A percentile compares a stretch with the other conserved stretches of the same genome.
Evolutionary conservation across 768 basidiomycete genomes (phyloP).

Genomic region (Termitomyces sp.): DNA sequence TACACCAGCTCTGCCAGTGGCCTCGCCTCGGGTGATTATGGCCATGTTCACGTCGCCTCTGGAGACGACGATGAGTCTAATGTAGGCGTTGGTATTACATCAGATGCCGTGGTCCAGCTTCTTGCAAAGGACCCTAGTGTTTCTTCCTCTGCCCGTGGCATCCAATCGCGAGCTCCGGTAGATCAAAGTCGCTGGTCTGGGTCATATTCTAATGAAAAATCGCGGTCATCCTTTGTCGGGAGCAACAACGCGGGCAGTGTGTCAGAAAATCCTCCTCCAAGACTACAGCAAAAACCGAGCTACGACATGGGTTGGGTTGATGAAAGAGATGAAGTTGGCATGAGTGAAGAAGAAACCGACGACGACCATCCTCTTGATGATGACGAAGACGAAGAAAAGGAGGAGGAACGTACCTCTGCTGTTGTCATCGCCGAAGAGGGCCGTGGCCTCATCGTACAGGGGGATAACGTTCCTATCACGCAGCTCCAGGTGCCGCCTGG

Average conservation of each 20-base stretch:
- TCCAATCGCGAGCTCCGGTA: conserved; percentile 45
- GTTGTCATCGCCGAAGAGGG: conserved; percentile 81
- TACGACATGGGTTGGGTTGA: conserved; percentile 76
- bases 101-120: conserved; percentile 63
- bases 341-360: conserved; percentile 33
- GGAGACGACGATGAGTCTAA: conserved; percentile 57
- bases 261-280: conserved; percentile 40
- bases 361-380: conserved; percentile 38
- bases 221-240: conserved; percentile 66
- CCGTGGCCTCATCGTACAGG: conserved; percentile 76
- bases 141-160: conserved; percentile 39
- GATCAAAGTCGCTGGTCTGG: conserved; percentile 77
- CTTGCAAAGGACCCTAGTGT: conserved; percentile 48
- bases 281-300: conserved; percentile 61
- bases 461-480: conserved; percentile 54
- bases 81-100: conserved; percentile 55
- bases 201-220: conserved; percentile 60
- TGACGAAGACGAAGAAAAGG: conserved; percentile 46
- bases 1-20: conserved; percentile 72
- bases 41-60: conserved; percentile 63
- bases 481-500: conserved; percentile 71
- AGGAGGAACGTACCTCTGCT: conserved; percentile 74
- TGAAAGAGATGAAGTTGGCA: conserved; percentile 44
- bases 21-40: conserved; percentile 55
- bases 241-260: conserved; percentile 34